Evolutionary conservation across 495 filamentous ascomycete genomes (phyloP).

Genomic region (Penicillium bovifimosum): DNA sequence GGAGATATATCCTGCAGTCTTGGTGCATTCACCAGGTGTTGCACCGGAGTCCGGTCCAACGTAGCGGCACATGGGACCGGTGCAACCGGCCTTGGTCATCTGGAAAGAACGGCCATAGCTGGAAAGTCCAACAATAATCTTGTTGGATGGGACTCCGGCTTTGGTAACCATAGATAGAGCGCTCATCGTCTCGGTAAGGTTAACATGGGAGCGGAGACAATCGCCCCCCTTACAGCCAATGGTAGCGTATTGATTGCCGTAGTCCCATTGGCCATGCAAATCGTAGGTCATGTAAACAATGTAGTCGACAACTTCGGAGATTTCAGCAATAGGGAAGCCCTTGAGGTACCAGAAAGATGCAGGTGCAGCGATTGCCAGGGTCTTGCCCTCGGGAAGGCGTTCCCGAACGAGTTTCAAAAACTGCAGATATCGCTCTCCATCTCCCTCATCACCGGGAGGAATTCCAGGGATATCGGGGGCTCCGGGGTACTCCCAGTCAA

Average conservation of each 20-base stretch:
- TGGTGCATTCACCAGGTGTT: slow-evolving; percentile 2
- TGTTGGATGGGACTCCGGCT: slow-evolving; percentile 37
- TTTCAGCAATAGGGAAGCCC: slow-evolving; percentile 22
- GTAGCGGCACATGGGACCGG: background rate
- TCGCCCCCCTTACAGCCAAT: slow-evolving; percentile 32
- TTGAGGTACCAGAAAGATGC: slow-evolving; percentile 32
- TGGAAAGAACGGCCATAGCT: background rate
- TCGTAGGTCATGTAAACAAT: slow-evolving; percentile 38
- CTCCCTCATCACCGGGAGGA: slow-evolving; percentile 25
- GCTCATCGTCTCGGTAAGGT: background rate
- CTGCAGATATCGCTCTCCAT: slow-evolving; percentile 19
- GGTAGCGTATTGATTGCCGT: slow-evolving; percentile 14
- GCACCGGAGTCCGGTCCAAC: background rate
- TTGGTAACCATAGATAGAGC: slow-evolving; percentile 42
- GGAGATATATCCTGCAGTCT: slow-evolving; percentile 6
- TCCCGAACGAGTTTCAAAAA: slow-evolving; percentile 18
- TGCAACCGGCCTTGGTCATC: background rate
- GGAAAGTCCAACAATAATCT: slow-evolving; percentile 19
- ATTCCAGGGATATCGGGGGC: slow-evolving; percentile 37
- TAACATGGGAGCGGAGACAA: slow-evolving; percentile 30
- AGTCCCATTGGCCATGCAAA: slow-evolving; percentile 34
- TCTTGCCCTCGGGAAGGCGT: background rate
- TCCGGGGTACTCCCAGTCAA: slow-evolving; percentile 41
- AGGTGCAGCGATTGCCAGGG: slow-evolving; percentile 18
- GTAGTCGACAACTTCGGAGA: slow-evolving; percentile 24